These are phyloP conservation scores for Glarea lozoyensis DNA, from an alignment of 495 filamentous ascomycete genomes.

Conservation along the genomic window DNA sequence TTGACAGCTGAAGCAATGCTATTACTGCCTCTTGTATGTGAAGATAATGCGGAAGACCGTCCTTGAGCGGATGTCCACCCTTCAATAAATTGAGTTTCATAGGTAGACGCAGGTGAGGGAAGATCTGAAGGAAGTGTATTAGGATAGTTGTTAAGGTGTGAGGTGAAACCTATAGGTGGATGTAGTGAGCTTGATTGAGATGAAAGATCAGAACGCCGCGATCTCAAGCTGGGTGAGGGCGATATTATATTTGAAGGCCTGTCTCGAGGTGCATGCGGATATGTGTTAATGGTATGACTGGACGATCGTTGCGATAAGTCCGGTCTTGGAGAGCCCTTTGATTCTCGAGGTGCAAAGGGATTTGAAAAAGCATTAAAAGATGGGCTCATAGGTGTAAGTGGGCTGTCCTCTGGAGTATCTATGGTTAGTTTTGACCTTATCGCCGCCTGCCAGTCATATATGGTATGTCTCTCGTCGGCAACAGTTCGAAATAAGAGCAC, in stretches of 20 bases:
- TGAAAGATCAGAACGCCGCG: conserved; percentile 43
- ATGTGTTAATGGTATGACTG: conserved; percentile 5
- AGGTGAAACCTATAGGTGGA: conserved; percentile 21
- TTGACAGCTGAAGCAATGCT: conserved; percentile 22
- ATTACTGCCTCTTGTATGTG: conserved; percentile 27
- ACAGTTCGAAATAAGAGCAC: conserved; percentile 18
- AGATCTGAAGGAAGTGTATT: conserved; percentile 37
- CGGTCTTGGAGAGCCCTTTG: conserved; percentile 1
- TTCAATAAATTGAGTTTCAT: conserved; percentile 46
- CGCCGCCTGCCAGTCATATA: conserved; percentile 17
- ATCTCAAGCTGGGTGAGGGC: conserved; percentile 42
- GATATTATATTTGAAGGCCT: conserved; percentile 18
- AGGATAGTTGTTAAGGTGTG: conserved; percentile 28
- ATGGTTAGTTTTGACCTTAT: conserved; percentile 15
- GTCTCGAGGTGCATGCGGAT: conserved; percentile 14
- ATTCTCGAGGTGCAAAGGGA: conserved; percentile 16
- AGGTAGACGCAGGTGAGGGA: conserved; percentile 41
- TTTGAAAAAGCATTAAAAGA: conserved; percentile 17
- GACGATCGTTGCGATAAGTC: conserved; percentile 6
- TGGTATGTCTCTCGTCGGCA: conserved; percentile 17
- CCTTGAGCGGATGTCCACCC: conserved; percentile 49
- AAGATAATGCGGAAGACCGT: conserved; percentile 38
- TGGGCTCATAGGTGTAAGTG: conserved; percentile 8
- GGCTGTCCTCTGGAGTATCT: conserved; percentile 6
- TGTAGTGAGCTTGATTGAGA: conserved; percentile 39